These are phyloP conservation scores for Tubosaeta brunneosetosa DNA, from an alignment of 768 basidiomycete species.

Conservation along the genomic window DNA sequence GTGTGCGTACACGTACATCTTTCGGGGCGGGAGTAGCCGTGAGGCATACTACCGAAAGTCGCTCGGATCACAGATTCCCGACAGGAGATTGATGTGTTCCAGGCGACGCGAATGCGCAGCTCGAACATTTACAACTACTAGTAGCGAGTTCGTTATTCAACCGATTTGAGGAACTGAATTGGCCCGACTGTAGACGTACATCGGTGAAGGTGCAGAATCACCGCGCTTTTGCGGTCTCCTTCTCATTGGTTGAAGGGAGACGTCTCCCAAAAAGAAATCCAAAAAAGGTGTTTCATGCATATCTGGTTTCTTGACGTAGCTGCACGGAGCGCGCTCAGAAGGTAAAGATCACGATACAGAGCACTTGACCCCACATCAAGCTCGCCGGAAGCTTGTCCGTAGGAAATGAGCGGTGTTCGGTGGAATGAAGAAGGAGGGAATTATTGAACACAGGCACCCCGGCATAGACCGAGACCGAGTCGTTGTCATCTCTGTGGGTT, in stretches of 20 bases:
- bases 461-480: background rate
- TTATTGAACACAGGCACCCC: background rate
- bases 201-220: too few species aligned
- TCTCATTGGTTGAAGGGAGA: too few species aligned
- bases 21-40: background rate
- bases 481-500: background rate
- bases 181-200: too few species aligned
- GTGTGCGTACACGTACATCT: background rate
- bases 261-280: too few species aligned
- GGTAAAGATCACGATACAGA: background rate
- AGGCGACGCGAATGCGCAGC: background rate
- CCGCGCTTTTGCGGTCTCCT: too few species aligned
- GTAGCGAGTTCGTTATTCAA: background rate
- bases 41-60: too few species aligned
- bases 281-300: too few species aligned
- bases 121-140: background rate
- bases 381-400: too few species aligned
- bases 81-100: too few species aligned
- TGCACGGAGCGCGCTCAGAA: background rate
- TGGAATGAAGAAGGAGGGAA: background rate
- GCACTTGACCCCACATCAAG: background rate
- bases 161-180: background rate
- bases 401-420: too few species aligned
- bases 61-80: too few species aligned
- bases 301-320: background rate